phyloP scores from a whole-genome alignment of 805 yeast genomes.

The Jamesozyma piceae region DNA sequence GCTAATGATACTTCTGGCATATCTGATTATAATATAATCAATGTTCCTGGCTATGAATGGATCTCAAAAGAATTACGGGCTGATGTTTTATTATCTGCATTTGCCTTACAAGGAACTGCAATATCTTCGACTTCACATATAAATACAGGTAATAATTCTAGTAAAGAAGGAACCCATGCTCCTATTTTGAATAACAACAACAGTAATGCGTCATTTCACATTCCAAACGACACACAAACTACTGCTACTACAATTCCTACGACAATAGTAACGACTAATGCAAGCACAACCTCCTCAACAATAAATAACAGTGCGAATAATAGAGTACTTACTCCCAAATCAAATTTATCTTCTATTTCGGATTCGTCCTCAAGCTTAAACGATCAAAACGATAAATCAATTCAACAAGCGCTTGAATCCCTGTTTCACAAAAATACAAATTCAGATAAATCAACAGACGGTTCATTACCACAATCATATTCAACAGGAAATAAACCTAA shows the following conservation, averaged over 20 bases:
- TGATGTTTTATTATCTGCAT: conserved; percentile 65
- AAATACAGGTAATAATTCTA: neutral
- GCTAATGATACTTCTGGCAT: neutral
- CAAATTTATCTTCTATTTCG: neutral
- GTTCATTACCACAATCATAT: too few species aligned
- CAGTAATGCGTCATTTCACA: too few species aligned
- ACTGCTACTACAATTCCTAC: too few species aligned
- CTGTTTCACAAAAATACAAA: neutral
- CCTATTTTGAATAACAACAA: neutral
- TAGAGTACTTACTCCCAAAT: too few species aligned
- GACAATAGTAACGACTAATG: too few species aligned
- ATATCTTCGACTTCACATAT: neutral
- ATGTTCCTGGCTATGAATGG: conserved; percentile 34
- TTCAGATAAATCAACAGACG: too few species aligned
- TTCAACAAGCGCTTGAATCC: neutral
- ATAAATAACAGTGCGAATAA: too few species aligned
- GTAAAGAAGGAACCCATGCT: neutral
- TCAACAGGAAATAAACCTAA: too few species aligned
- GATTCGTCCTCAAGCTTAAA: neutral
- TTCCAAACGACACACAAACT: too few species aligned
- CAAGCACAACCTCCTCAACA: too few species aligned
- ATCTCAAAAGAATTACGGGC: conserved; percentile 60
- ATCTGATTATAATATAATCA: conserved; percentile 1
- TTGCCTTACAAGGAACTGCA: conserved; percentile 38
- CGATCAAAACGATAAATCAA: neutral